Evolutionary conservation across 179 eudicot species (phyloP), one percentile per base, ranked within the genome.

Genomic region (Pouteria campechiana): DNA sequence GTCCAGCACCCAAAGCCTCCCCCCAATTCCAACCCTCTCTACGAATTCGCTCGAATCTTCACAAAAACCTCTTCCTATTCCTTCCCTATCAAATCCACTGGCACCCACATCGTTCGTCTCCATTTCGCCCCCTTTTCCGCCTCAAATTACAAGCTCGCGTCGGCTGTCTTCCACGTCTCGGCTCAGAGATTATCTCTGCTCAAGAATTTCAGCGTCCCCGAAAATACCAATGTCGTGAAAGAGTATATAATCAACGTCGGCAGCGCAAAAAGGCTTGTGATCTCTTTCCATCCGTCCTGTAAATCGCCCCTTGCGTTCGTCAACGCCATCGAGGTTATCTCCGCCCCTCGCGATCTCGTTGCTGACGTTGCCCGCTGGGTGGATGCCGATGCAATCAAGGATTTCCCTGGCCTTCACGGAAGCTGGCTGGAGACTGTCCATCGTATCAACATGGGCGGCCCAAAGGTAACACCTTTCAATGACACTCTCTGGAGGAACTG

Each of bases 401-500:
- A 45, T 52, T 22, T 74, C 41, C 18, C 51, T 54, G 89, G 93
- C 8, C 41, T 86, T 37, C 25, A 55, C 53, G 78, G 55, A 61
- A 57, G 48, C 55, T 79, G 65, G 3, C 62, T 57, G 30, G 89
- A 89, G 64, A 81, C 83, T 14, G 47, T 81, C 35, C 64, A 73
- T 60, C 63, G 95, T 64, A 71, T 84, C 15, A 84, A 68, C 37
- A 81, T 84, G 14, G 97, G 95, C 14, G 97, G 97, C 7, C 60
- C 61, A 17, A 78, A 78, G 53, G 76, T 89, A 7, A 84, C 97
- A 14, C 95, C 95, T 13, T 89, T 89, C 48, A 89, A 89, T 50
- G 97, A 89, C 61, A 71, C 93, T 16, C 63, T 89, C 20, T 78
- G 89, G 93, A 89, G 93, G 53, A 85, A 78, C 35, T 89, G 97